A percentile compares a stretch with the other conserved stretches of the same genome.
phyloP scores from a whole-genome alignment of 2,329 filamentous ascomycete genomes.

The Microdochium paspali region DNA sequence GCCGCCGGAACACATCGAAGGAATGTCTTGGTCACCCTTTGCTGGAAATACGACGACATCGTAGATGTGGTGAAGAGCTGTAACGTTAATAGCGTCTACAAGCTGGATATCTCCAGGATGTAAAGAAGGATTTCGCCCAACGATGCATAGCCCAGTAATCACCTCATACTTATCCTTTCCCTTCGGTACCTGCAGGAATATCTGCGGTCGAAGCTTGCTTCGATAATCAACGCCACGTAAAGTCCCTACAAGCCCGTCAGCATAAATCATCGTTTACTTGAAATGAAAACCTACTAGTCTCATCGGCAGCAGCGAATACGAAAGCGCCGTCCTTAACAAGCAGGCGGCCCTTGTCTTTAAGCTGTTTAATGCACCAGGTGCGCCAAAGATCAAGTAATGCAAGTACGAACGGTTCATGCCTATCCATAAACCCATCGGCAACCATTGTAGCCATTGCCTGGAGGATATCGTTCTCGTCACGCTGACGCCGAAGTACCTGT shows the following conservation, averaged over 20 bases:
- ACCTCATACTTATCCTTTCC: slow-evolving; percentile 39
- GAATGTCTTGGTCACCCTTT: slow-evolving; percentile 71
- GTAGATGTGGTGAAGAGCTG: slow-evolving; percentile 63
- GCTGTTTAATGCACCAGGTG: slow-evolving; percentile 76
- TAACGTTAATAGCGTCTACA: slow-evolving; percentile 71
- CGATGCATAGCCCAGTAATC: slow-evolving; percentile 67
- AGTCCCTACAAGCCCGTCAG: not conserved
- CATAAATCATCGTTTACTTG: slow-evolving; percentile 26
- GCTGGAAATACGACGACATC: slow-evolving; percentile 85
- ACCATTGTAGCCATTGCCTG: slow-evolving; percentile 68
- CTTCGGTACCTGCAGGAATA: slow-evolving; percentile 70
- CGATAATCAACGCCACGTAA: slow-evolving; percentile 12
- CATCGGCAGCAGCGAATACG: slow-evolving; percentile 80
- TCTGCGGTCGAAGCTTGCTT: slow-evolving; percentile 60
- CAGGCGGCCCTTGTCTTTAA: slow-evolving; percentile 90
- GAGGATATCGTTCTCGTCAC: slow-evolving; percentile 80
- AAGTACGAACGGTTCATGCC: slow-evolving; percentile 69
- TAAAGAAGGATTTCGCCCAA: slow-evolving; percentile 87
- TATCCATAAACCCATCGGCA: slow-evolving; percentile 65
- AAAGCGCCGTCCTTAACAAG: slow-evolving; percentile 76
- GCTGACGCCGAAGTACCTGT: slow-evolving; percentile 58
- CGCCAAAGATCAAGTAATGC: slow-evolving; percentile 78
- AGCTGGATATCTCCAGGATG: slow-evolving; percentile 89
- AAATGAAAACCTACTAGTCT: slow-evolving; percentile 67
- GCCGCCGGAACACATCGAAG: slow-evolving; percentile 92